These are phyloP conservation scores for Clavaria fumosa DNA, from an alignment of 768 basidiomycete species.

Conservation along the genomic window DNA sequence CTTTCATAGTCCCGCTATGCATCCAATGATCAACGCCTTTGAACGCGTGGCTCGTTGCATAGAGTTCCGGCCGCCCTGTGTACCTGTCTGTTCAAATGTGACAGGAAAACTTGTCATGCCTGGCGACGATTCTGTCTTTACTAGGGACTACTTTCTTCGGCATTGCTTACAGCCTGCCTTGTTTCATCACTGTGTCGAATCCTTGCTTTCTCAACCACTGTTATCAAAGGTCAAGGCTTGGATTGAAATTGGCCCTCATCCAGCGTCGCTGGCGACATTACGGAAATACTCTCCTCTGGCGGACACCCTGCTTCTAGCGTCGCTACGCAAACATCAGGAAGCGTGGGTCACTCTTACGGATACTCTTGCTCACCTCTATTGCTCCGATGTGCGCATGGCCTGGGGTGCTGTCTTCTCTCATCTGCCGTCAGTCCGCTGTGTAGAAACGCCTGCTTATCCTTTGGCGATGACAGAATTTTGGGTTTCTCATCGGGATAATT, in stretches of 20 bases:
- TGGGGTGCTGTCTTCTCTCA: slow-evolving; percentile 44
- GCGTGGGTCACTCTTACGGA: slow-evolving; percentile 30
- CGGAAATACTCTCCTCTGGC: slow-evolving; percentile 22
- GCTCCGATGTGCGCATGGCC: slow-evolving; percentile 22
- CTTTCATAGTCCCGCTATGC: slow-evolving; percentile 55
- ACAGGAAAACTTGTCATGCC: slow-evolving; percentile 35
- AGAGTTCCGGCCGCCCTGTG: slow-evolving; percentile 28
- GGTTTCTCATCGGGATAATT: slow-evolving; percentile 25
- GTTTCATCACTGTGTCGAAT: slow-evolving; percentile 36
- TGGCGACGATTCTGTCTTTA: slow-evolving; percentile 34
- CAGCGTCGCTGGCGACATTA: slow-evolving; percentile 41
- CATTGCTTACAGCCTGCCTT: slow-evolving; percentile 46
- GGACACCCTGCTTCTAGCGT: slow-evolving; percentile 27
- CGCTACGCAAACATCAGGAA: slow-evolving; percentile 30
- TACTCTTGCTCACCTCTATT: slow-evolving; percentile 35
- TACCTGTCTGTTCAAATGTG: slow-evolving; percentile 52
- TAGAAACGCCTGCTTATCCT: slow-evolving; percentile 50
- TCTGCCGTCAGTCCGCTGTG: slow-evolving; percentile 23
- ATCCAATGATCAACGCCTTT: slow-evolving; percentile 37
- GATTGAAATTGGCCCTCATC: slow-evolving; percentile 58
- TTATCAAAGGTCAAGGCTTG: slow-evolving; percentile 26
- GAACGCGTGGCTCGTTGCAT: slow-evolving; percentile 22
- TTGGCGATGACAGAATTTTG: slow-evolving; percentile 42
- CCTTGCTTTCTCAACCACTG: slow-evolving; percentile 19
- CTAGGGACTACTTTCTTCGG: slow-evolving; percentile 35